Evolutionary conservation across 768 basidiomycete genomes (phyloP).

Genomic region (Agaricus blazei): DNA sequence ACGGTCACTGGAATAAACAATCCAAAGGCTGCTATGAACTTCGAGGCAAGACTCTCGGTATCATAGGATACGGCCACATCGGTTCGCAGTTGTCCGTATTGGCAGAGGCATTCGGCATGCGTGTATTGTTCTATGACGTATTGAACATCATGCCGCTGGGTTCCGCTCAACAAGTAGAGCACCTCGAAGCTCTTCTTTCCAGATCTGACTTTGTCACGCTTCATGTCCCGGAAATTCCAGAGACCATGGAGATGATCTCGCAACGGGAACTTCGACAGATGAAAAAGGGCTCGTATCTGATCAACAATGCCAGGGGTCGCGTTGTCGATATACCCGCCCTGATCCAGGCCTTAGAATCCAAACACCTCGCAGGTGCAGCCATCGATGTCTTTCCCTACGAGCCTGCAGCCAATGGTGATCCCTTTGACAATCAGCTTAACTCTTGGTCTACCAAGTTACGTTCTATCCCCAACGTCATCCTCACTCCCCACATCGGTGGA

Average conservation of each 20-base stretch:
- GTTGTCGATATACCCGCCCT: conserved; percentile 96
- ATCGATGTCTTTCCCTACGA: conserved; percentile 95
- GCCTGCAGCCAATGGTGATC: conserved; percentile 85
- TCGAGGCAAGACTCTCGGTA: conserved; percentile 95
- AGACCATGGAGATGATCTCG: conserved; percentile 94
- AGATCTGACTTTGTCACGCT: conserved; percentile 92
- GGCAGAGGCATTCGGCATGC: conserved; percentile 93
- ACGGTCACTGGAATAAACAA: conserved; percentile 97
- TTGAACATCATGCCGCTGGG: conserved; percentile 98
- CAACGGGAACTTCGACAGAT: conserved; percentile 73
- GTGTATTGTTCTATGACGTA: conserved; percentile 93
- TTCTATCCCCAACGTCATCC: conserved; percentile 81
- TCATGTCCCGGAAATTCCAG: conserved; percentile 94
- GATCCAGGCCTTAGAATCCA: conserved; percentile 73
- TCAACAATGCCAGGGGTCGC: conserved; percentile 95
- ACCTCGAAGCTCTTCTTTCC: conserved; percentile 64
- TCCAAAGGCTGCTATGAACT: conserved; percentile 98
- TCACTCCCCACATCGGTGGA: conserved; percentile 98
- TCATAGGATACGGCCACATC: conserved; percentile 98
- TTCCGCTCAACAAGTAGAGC: conserved; percentile 84
- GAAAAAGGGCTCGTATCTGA: conserved; percentile 93
- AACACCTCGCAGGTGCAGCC: conserved; percentile 83
- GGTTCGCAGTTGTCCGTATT: conserved; percentile 96
- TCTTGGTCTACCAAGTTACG: conserved; percentile 76
- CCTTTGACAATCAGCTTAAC: conserved; percentile 88